Evolutionary conservation across 1,139 yeast species (phyloP), one percentile per base, ranked within the genome.

Genomic region (Yamadazyma songkhlaensis): DNA sequence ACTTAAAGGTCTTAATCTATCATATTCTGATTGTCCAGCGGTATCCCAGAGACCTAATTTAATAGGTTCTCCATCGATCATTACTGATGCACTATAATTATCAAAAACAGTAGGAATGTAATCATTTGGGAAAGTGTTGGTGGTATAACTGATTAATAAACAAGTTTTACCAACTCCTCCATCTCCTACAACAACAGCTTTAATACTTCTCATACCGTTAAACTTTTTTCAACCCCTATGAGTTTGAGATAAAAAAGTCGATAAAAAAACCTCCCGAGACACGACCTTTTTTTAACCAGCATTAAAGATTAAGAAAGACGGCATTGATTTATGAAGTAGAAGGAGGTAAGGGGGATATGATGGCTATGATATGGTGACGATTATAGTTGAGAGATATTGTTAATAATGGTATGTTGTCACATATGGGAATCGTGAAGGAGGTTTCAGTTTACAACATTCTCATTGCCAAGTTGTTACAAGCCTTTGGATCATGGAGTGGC

Each of bases 81-180:
- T 79, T 25, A 89, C 90, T 34, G 86, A 84, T 13, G 96, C 94
- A 4, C 95, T 79, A 59, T 88, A 88, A 63, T 88, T 87, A 56
- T 88, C 96, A 56, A 87, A 87, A 51, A 86, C 94, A 0, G 97
- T 90, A 39, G 97, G 97, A 44, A 90, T 87, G 60, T 90, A 90
- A 62, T 90, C 97, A 52, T 86, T 87, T 4, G 97, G 97, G 63
- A 90, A 90, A 36, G 94, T 88, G 62, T 87, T 87, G 44, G 96
- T 88, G 33, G 97, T 89, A 65, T 90, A 90, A 34, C 94, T 82
- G 51, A 88, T 88, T 47, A 88, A 75, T 48, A 88, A 73, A 59
- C 95, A 88, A 7, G 96, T 88, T 60, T 88, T 88, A 60, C 97
- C 97, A 34, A 90, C 97, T 37, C 96, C 97, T 63, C 94, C 97